Conservation (phyloP, 169 alveolate species). For the Cryptosporidium sp. region DNA sequence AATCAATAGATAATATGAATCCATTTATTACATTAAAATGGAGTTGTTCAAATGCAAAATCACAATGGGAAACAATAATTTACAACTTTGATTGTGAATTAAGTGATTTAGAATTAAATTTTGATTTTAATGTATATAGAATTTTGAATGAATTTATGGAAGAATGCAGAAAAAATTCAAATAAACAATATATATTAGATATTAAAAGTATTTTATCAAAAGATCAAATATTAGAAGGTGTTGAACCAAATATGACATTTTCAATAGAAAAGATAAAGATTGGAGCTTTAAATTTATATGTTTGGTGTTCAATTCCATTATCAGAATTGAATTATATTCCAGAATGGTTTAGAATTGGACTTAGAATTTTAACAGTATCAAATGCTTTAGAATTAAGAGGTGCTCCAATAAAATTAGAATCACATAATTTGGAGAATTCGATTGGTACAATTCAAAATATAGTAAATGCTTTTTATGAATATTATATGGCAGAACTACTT, state of each 20-base stretch:
- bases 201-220: constrained; percentile 26
- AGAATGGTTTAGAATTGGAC: constrained; percentile 73
- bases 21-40: constrained; percentile 41
- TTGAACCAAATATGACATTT: constrained; percentile 42
- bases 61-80: constrained; percentile 71
- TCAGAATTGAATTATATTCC: constrained; percentile 46
- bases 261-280: constrained; percentile 60
- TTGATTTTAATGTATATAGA: constrained; percentile 70
- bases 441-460: constrained; percentile 57
- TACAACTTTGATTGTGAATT: constrained; percentile 54
- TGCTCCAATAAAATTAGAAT: constrained; percentile 72
- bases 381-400: constrained; percentile 74
- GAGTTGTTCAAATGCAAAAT: constrained; percentile 61
- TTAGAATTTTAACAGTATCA: constrained; percentile 69
- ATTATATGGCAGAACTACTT: constrained; percentile 77
- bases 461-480: constrained; percentile 56
- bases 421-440: constrained; percentile 60
- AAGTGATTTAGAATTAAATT: constrained; percentile 62
- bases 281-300: constrained; percentile 36
- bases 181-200: constrained; percentile 20
- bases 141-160: constrained; percentile 46
- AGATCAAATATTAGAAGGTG: background rate
- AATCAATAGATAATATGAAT: background rate
- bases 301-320: constrained; percentile 75
- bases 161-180: constrained; percentile 20